A percentile compares a stretch with the other conserved stretches of the same genome.
Conservation (phyloP, 164 flowering plant genomes). For the Cinnamomum chago region DNA sequence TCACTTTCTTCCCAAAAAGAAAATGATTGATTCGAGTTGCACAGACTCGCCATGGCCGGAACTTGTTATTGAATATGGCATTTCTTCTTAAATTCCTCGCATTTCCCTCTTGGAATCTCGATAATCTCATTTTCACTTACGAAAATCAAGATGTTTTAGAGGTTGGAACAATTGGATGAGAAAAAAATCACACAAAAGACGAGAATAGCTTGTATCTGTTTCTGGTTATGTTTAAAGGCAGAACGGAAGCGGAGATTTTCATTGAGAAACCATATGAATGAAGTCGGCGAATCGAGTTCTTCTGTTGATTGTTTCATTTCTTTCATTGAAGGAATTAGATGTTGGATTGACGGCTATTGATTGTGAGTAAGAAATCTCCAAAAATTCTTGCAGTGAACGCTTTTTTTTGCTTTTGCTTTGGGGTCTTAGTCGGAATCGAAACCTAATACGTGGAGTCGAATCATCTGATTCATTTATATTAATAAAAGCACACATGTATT, state of each 20-base stretch:
- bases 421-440: too few relatives aligned
- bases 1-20: too few relatives aligned
- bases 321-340: background rate
- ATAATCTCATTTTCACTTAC: background rate
- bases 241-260: background rate
- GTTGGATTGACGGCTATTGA: background rate
- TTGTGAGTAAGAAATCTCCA: too few relatives aligned
- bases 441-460: constrained; percentile 2
- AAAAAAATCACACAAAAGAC: too few relatives aligned
- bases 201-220: too few relatives aligned
- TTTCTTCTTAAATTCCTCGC: background rate
- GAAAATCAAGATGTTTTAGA: background rate
- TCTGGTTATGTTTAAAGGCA: background rate
- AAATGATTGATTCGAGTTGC: constrained; percentile 2
- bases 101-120: too few relatives aligned
- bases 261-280: constrained; percentile 3
- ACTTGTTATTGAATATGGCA: background rate
- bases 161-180: background rate
- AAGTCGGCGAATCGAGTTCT: background rate
- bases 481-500: constrained; percentile 1
- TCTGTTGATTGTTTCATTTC: background rate
- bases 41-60: constrained; percentile 7
- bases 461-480: background rate
- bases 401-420: too few relatives aligned
- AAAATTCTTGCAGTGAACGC: too few relatives aligned